Evolutionary conservation across 805 yeast species (phyloP).

Genomic region (Tetrapisispora pingtungensis): DNA sequence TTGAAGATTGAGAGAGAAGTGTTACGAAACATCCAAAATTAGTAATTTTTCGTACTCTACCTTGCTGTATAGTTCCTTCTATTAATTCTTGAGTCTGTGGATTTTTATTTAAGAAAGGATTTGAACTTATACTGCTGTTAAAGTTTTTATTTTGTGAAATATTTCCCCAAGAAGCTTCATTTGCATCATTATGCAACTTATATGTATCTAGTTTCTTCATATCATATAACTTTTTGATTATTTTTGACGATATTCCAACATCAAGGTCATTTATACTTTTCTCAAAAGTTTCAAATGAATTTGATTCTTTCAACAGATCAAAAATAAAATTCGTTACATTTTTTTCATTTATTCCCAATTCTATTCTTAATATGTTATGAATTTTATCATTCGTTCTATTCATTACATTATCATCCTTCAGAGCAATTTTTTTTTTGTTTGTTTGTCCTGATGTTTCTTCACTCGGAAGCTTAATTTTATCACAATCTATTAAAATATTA

Average conservation of each 20-base stretch:
- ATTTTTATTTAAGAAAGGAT: constrained; percentile 16
- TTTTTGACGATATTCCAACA: constrained; percentile 13
- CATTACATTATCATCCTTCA: too few relatives aligned
- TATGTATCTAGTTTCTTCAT: too few relatives aligned
- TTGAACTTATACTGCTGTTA: not conserved
- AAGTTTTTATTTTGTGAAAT: not conserved
- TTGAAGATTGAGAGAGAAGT: constrained; percentile 32
- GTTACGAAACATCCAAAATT: constrained; percentile 73
- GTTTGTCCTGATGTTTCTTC: not conserved
- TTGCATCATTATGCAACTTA: too few relatives aligned
- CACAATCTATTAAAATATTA: constrained; percentile 1
- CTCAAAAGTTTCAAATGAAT: constrained; percentile 7
- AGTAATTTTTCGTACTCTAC: constrained; percentile 49
- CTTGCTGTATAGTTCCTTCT: constrained; percentile 45
- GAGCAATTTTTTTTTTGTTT: too few relatives aligned
- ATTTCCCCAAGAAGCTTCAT: not conserved
- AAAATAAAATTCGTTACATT: constrained; percentile 19
- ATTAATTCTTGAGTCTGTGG: constrained; percentile 17
- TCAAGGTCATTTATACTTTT: constrained; percentile 14
- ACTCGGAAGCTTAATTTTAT: not conserved
- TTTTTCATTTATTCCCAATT: constrained; percentile 12
- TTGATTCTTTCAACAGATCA: constrained; percentile 10
- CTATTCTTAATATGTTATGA: constrained; percentile 4
- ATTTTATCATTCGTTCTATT: not conserved
- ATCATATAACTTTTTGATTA: constrained; percentile 8